Percentiles rank a stretch among this genome's conserved stretches.
These are phyloP conservation scores for Incumbomyces lentus DNA, from an alignment of 2,329 filamentous ascomycete genomes.

Conservation along the genomic window DNA sequence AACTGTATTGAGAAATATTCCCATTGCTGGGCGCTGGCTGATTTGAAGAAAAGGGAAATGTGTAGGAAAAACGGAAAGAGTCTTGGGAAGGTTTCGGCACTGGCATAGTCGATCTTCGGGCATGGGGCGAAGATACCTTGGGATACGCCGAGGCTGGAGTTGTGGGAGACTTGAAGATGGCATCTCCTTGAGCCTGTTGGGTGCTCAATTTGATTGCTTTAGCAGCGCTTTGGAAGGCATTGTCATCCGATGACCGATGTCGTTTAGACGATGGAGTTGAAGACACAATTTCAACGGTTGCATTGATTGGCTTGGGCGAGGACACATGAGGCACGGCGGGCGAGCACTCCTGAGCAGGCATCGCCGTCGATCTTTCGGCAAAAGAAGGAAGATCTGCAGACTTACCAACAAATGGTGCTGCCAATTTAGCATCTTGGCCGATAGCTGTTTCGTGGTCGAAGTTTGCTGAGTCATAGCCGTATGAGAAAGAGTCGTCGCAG, in stretches of 20 bases:
- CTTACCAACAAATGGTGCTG: conserved; percentile 38
- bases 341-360: conserved; percentile 6
- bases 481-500: conserved; percentile 42
- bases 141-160: conserved; percentile 26
- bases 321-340: conserved; percentile 3
- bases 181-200: conserved; percentile 7
- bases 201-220: conserved; percentile 1
- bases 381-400: conserved; percentile 29
- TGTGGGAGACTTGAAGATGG: conserved; percentile 27
- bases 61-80: not conserved
- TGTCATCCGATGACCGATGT: not conserved
- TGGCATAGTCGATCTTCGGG: conserved; percentile 7
- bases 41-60: conserved; percentile 8
- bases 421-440: conserved; percentile 32
- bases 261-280: not conserved
- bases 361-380: conserved; percentile 17
- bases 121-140: conserved; percentile 21
- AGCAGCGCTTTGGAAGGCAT: not conserved
- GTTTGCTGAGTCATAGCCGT: conserved; percentile 27
- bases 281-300: not conserved
- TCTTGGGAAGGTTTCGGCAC: conserved; percentile 7
- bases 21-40: conserved; percentile 14
- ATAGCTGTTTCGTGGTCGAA: conserved; percentile 34
- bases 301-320: conserved; percentile 10
- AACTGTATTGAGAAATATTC: conserved; percentile 28